These are phyloP conservation scores for Phytophthora pinifolia DNA, from an alignment of 352 stramenopile genomes.

Conservation along the genomic window DNA sequence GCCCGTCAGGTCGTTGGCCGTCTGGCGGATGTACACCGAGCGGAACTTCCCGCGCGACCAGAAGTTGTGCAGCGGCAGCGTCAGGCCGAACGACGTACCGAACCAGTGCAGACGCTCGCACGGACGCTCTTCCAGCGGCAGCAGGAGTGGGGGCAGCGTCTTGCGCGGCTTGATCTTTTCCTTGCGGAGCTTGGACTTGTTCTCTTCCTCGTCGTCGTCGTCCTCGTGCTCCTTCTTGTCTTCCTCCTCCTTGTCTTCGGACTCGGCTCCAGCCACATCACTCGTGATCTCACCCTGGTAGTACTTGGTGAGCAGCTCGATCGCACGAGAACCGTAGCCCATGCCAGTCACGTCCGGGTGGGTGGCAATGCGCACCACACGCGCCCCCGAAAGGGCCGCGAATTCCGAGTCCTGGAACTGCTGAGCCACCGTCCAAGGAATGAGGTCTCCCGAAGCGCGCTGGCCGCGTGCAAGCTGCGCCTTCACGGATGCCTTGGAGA, in stretches of 20 bases:
- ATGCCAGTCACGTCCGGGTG: constrained; percentile 96
- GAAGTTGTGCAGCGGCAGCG: constrained; percentile 96
- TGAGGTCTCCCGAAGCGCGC: constrained; percentile 97
- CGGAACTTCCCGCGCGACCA: constrained; percentile 95
- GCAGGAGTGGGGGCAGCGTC: constrained; percentile 95
- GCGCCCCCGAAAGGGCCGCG: constrained; percentile 94
- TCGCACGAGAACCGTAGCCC: constrained; percentile 96
- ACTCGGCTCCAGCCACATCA: constrained; percentile 39
- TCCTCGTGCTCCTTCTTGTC: constrained; percentile 36
- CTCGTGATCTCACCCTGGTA: constrained; percentile 96
- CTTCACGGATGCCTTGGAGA: constrained; percentile 95
- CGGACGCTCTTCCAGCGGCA: constrained; percentile 94
- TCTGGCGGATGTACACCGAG: constrained; percentile 98
- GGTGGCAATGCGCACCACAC: constrained; percentile 98
- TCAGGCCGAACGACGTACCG: constrained; percentile 98
- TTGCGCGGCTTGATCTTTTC: constrained; percentile 96
- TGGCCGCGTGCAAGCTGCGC: constrained; percentile 96
- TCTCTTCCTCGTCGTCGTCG: constrained; percentile 45
- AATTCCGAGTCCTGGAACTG: constrained; percentile 99
- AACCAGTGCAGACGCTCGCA: constrained; percentile 98
- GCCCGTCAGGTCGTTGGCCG: constrained; percentile 98
- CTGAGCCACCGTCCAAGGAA: constrained; percentile 99
- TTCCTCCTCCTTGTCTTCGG: constrained; percentile 31
- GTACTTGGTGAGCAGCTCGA: constrained; percentile 97
- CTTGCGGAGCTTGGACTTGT: constrained; percentile 52